Base-by-base conservation (phyloP, 345 rosid genomes). In the Murraya koenigii region DNA sequence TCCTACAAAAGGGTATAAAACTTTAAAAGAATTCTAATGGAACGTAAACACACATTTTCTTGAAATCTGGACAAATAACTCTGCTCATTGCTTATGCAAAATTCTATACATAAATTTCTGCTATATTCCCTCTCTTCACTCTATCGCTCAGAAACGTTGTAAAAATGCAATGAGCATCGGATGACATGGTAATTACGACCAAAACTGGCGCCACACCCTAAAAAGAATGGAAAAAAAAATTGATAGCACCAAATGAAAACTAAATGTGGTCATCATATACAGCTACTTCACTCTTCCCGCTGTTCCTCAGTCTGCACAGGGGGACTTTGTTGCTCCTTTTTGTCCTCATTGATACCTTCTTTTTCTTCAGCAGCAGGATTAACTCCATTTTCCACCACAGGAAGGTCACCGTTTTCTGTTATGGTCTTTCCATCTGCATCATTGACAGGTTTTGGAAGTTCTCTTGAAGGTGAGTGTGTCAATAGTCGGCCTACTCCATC, bases 401-500 rank as follows among this genome's bases (percentile, higher is more conserved):
- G 79, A 9, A 63, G 3, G 17, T 83, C 80, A 41, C 88, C 89
- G n/a, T 90, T 87, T 75, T 85, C 97, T 6, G 87, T 66, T 71
- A 62, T 33, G 9, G 67, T 76, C 52, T 73, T 86, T 77, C 79
- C 93, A 44, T 82, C 89, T 19, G 75, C 82, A 11, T 69, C 74
- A 63, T 52, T 78, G 11, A 78, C 75, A n/a, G 87, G 80, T 88
- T 83, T 91, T 3, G 88, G 87, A 47, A 85, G 87, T 56, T 84
- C 90, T 85, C 82, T 90, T 26, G 86, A 44, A 1, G 92, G 74
- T 33, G 97, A 83, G 58, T 89, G 79, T 9, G 86, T 71, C 79
- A 91, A 76, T 74, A 94, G 80, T 39, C 92, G 90, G 66, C 82
- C 77, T 22, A 94, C 66, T 73, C 98, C 94, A 3, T 91, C 91